Evolutionary conservation across 495 filamentous ascomycete species (phyloP).

Genomic region (Tricharina praecox): DNA sequence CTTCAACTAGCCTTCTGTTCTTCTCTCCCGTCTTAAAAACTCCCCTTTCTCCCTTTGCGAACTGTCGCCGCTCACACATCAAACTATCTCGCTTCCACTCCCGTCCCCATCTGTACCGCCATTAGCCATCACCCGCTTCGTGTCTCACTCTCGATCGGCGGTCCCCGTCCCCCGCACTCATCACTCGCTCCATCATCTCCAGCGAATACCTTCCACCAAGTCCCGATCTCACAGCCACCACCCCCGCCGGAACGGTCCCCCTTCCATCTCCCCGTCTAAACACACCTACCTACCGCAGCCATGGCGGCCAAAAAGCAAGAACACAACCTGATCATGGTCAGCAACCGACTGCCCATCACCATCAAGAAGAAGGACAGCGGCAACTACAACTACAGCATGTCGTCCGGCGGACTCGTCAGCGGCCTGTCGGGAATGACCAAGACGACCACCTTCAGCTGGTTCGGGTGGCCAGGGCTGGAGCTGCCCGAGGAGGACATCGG

Average conservation of each 20-base stretch:
- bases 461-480: conserved; percentile 89
- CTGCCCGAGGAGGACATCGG: conserved; percentile 53
- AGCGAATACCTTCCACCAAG: not conserved
- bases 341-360: conserved; percentile 86
- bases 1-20: too few species aligned
- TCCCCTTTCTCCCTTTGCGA: too few species aligned
- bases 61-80: too few species aligned
- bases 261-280: not conserved
- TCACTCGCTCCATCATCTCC: too few species aligned
- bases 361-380: conserved; percentile 81
- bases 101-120: too few species aligned
- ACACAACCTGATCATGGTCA: conserved; percentile 57
- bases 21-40: too few species aligned
- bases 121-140: too few species aligned
- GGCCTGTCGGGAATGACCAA: conserved; percentile 80
- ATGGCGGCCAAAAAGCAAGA: conserved; percentile 3
- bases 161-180: too few species aligned
- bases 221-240: not conserved
- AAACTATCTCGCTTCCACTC: too few species aligned
- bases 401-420: conserved; percentile 82
- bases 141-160: too few species aligned
- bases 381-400: conserved; percentile 77
- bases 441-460: conserved; percentile 87
- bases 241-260: not conserved
- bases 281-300: not conserved